phyloP scores from a whole-genome alignment of 225 moss, liverwort and hornwort genomes.

The Antitrichia curtipendula region DNA sequence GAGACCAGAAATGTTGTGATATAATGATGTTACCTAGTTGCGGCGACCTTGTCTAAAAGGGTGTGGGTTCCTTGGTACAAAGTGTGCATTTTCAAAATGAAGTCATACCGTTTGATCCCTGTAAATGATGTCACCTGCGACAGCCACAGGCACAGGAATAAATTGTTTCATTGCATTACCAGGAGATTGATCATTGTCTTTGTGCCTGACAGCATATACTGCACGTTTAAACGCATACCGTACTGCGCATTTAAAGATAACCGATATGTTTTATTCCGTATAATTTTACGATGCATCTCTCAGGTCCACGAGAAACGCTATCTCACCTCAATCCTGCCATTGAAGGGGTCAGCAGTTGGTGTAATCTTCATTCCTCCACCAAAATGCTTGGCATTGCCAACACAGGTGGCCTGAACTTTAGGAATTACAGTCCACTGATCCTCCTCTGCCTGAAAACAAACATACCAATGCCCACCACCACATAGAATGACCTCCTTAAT shows the following conservation, averaged over 20 bases:
- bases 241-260: neutral
- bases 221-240: neutral
- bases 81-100: constrained; percentile 55
- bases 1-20: neutral
- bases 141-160: neutral
- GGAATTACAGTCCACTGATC: constrained; percentile 42
- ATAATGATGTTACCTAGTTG: constrained; percentile 15
- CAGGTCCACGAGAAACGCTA: neutral
- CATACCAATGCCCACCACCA: neutral
- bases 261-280: neutral
- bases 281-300: neutral
- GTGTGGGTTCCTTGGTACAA: constrained; percentile 57
- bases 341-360: constrained; percentile 59
- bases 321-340: constrained; percentile 41
- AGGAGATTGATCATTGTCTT: neutral
- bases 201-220: neutral
- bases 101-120: constrained; percentile 66
- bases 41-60: constrained; percentile 25
- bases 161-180: neutral
- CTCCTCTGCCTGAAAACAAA: constrained; percentile 25
- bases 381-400: constrained; percentile 61
- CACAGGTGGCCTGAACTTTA: constrained; percentile 38
- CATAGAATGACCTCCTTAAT: neutral
- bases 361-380: constrained; percentile 81
- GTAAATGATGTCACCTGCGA: constrained; percentile 43